A percentile compares a stretch with the other conserved stretches of the same genome.
Evolutionary conservation across 2,329 filamentous ascomycete genomes (phyloP).

Genomic region (Paecilomyces sp.): DNA sequence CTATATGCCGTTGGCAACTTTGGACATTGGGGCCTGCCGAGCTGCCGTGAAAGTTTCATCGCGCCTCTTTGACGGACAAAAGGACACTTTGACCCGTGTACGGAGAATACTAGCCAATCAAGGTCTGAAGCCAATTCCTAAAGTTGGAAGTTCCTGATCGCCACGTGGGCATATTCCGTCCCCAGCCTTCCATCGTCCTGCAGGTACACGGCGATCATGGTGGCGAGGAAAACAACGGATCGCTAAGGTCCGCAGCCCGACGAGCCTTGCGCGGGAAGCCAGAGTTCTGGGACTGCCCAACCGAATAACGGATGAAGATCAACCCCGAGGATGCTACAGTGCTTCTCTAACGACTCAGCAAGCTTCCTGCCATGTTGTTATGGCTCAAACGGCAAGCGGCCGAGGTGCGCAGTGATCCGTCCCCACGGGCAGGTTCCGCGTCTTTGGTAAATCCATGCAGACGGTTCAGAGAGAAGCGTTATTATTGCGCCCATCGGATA

Average conservation of each 20-base stretch:
- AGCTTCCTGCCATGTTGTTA: not conserved
- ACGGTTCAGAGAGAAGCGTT: not conserved
- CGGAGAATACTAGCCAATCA: not conserved
- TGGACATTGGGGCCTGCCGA: not conserved
- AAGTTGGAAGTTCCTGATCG: not conserved
- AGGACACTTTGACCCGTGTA: not conserved
- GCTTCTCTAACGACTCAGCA: not conserved
- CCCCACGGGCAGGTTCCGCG: not conserved
- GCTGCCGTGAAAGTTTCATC: not conserved
- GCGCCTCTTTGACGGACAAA: not conserved
- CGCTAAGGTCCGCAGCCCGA: not conserved
- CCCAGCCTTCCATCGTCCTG: not conserved
- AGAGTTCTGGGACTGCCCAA: not conserved
- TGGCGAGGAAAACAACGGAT: not conserved
- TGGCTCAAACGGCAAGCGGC: not conserved
- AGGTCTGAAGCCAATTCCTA: not conserved
- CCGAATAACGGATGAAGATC: not conserved
- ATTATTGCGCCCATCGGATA: not conserved
- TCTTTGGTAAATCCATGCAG: not conserved
- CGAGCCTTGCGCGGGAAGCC: not conserved
- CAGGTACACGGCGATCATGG: not conserved
- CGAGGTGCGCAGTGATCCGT: not conserved
- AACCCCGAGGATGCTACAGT: not conserved
- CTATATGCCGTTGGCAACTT: not conserved
- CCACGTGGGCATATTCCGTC: not conserved